Percentiles rank a stretch among this genome's conserved stretches.
These are phyloP conservation scores for Hymenotorrendiella dingleyae DNA, from an alignment of 2,329 filamentous ascomycete species.

Conservation along the genomic window DNA sequence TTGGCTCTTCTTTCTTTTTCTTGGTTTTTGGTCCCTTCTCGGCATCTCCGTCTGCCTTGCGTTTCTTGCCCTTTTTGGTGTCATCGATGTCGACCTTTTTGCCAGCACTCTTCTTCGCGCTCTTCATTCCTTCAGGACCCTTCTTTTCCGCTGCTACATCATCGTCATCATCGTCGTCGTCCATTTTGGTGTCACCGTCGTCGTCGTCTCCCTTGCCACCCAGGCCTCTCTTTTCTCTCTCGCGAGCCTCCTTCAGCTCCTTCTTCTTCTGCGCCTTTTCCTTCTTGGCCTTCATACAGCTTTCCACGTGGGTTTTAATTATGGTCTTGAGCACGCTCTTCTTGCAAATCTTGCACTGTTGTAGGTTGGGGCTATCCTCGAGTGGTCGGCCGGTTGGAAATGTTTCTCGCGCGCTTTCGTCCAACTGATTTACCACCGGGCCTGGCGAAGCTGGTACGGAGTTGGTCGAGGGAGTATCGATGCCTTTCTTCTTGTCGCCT, in stretches of 20 bases:
- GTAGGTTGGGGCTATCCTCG: conserved; percentile 71
- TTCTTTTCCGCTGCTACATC: conserved; percentile 38
- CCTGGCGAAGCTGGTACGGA: conserved; percentile 42
- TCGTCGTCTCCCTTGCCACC: conserved; percentile 28
- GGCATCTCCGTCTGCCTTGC: conserved; percentile 69
- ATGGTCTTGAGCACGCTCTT: conserved; percentile 73
- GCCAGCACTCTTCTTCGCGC: conserved; percentile 57
- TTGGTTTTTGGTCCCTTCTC: conserved; percentile 82
- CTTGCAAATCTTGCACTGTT: conserved; percentile 92
- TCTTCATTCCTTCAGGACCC: conserved; percentile 30
- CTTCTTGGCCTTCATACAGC: conserved; percentile 64
- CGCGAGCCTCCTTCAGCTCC: conserved; percentile 30
- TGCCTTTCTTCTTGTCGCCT: conserved; percentile 52
- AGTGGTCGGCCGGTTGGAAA: conserved; percentile 79
- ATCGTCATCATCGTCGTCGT: conserved; percentile 36
- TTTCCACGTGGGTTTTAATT: conserved; percentile 73
- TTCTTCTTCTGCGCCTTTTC: conserved; percentile 32
- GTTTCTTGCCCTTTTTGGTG: conserved; percentile 65
- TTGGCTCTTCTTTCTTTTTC: conserved; percentile 92
- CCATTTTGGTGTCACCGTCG: conserved; percentile 31
- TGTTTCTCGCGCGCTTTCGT: conserved; percentile 68
- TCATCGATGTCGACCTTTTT: conserved; percentile 57
- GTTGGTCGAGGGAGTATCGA: conserved; percentile 35
- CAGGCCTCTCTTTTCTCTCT: conserved; percentile 38
- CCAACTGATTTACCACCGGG: conserved; percentile 61